A percentile compares a stretch with the other conserved stretches of the same genome.
These are phyloP conservation scores for Hymenotorrendiella dingleyae DNA, from an alignment of 2,329 filamentous ascomycete species.

Conservation along the genomic window DNA sequence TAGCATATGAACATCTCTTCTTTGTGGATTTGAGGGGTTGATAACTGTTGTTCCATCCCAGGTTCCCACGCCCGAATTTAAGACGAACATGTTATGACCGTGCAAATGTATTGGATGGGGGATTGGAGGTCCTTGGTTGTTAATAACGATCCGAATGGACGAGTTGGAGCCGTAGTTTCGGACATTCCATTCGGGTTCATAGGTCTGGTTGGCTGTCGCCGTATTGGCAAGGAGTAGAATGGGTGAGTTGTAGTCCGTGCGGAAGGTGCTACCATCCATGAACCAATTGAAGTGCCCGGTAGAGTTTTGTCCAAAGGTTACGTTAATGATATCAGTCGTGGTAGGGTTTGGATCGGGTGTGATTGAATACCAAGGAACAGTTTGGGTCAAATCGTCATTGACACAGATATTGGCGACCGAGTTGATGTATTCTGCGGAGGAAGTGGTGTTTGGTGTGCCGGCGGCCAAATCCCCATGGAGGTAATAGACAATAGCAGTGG, in stretches of 20 bases:
- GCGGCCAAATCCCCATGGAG: conserved; percentile 34
- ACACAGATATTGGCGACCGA: conserved; percentile 8
- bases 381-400: conserved; percentile 16
- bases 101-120: conserved; percentile 64
- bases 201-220: not conserved
- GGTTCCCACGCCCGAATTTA: conserved; percentile 42
- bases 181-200: conserved; percentile 2
- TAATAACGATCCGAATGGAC: conserved; percentile 40
- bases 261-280: conserved; percentile 3
- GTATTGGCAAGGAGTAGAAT: conserved; percentile 1
- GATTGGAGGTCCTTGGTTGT: conserved; percentile 36
- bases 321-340: conserved; percentile 17
- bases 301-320: conserved; percentile 46
- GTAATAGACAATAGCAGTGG: conserved; percentile 60
- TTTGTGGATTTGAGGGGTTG: conserved; percentile 43
- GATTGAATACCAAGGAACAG: conserved; percentile 20
- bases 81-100: conserved; percentile 59
- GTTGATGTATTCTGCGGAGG: conserved; percentile 13
- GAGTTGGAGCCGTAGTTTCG: not conserved
- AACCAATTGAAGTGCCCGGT: conserved; percentile 1
- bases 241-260: conserved; percentile 2
- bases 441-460: conserved; percentile 10
- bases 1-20: conserved; percentile 45
- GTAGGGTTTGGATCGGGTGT: conserved; percentile 14
- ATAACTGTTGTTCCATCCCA: conserved; percentile 26